Percentiles rank a stretch among this genome's conserved stretches.
These are phyloP conservation scores for Aspergillus puulaauensis DNA, from an alignment of 2,329 filamentous ascomycete genomes.

Conservation along the genomic window DNA sequence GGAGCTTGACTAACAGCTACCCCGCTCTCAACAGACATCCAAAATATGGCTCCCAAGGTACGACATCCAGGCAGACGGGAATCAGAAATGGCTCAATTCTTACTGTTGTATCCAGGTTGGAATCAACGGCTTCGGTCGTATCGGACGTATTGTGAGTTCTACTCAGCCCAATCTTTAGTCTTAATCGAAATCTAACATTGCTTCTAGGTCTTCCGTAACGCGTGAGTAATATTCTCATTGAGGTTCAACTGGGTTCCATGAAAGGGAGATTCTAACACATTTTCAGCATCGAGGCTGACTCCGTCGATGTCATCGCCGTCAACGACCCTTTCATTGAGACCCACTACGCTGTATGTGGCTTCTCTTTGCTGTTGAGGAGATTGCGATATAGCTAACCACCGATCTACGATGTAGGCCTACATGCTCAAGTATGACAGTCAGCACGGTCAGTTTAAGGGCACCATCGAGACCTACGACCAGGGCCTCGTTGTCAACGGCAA, in stretches of 20 bases:
- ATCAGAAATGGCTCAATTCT: not conserved
- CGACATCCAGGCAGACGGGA: not conserved
- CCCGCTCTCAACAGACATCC: constrained; percentile 24
- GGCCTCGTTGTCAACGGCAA: constrained; percentile 89
- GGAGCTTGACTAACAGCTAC: constrained; percentile 28
- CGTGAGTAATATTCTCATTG: constrained; percentile 55
- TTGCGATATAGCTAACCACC: not conserved
- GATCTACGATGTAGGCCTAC: constrained; percentile 68
- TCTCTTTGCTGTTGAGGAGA: not conserved
- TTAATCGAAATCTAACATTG: constrained; percentile 23
- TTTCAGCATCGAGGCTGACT: constrained; percentile 73
- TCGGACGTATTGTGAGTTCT: constrained; percentile 77
- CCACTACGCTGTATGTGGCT: constrained; percentile 83
- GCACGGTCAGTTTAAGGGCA: constrained; percentile 95
- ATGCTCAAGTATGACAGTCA: constrained; percentile 99
- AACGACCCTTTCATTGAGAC: constrained; percentile 99
- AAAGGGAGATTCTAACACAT: constrained; percentile 6
- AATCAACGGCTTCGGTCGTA: constrained; percentile 99
- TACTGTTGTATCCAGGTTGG: constrained; percentile 62
- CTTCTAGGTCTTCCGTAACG: constrained; percentile 84
- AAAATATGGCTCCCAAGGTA: constrained; percentile 41
- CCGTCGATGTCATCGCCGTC: constrained; percentile 87
- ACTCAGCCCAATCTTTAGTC: not conserved
- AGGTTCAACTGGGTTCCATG: not conserved
- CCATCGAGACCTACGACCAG: constrained; percentile 70